A percentile compares a stretch with the other conserved stretches of the same genome.
Evolutionary conservation across 306 rosid genomes (phyloP).

Genomic region (Rubus parviflorus): DNA sequence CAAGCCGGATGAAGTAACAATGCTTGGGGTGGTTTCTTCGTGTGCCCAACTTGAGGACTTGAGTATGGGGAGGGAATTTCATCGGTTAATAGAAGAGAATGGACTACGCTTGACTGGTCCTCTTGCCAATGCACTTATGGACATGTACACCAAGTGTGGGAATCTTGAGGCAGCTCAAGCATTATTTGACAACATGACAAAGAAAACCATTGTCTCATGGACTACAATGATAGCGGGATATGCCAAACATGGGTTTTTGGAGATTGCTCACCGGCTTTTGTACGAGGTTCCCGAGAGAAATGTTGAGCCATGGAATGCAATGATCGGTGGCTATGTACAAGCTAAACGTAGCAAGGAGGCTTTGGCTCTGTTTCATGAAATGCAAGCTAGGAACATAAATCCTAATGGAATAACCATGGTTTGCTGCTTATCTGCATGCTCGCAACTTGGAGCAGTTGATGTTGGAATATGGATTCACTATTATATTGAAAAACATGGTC

Average conservation of each 20-base stretch:
- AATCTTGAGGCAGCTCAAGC: conserved; percentile 47
- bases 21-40: conserved; percentile 72
- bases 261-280: conserved; percentile 50
- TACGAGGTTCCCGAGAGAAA: conserved; percentile 60
- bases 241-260: conserved; percentile 64
- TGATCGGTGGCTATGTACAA: conserved; percentile 72
- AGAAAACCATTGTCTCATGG: conserved; percentile 72
- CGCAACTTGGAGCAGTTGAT: conserved; percentile 80
- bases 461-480: conserved; percentile 80
- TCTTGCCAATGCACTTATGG: conserved; percentile 69
- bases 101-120: conserved; percentile 56
- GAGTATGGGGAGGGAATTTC: conserved; percentile 55
- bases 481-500: conserved; percentile 50
- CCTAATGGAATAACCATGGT: conserved; percentile 73
- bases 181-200: conserved; percentile 51
- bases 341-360: conserved; percentile 75
- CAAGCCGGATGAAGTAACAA: conserved; percentile 70
- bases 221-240: conserved; percentile 74
- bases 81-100: conserved; percentile 39
- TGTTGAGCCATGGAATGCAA: conserved; percentile 83
- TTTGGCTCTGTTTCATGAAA: conserved; percentile 70
- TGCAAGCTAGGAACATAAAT: conserved; percentile 56
- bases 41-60: conserved; percentile 70
- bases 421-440: conserved; percentile 75
- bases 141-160: conserved; percentile 78